Evolutionary conservation across 2,329 filamentous ascomycete species (phyloP), one percentile per base, ranked within the genome.

Genomic region (Ophiosphaerella narmari): DNA sequence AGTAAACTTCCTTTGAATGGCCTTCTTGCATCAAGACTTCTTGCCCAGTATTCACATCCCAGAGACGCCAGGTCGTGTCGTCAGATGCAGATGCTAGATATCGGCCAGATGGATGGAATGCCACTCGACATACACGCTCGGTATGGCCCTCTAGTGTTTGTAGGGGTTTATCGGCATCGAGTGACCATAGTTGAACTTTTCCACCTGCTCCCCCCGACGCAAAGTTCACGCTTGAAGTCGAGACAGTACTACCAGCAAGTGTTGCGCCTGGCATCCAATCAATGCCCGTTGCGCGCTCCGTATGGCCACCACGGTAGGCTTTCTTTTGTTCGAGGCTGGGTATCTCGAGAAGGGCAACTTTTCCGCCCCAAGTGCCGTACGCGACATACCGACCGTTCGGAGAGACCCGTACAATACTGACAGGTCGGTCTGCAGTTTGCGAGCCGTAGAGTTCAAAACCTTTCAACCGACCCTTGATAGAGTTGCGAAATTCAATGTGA

Each of bases 31-130:
- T 80, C 1, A 96, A 80, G 1, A 97, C 76, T 68, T 97, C 92
- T 2, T 87, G 87, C 0, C 86, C 90, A 0, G 88, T 94, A 60
- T 90, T 86, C 0, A 97, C 85, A 70, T 97, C 93, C 93, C 94
- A 99, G 31, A 99, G 79, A 38, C 93, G 86, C 94, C 94, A 99
- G 0, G 94, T 96, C 2, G 91, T 96, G 70, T 99, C 94, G 65
- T 94, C 94, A 0, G 91, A 96, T 6, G 94, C 94, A 1, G 92
- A 96, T 5, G 93, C 94, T 5, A 97, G 79, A 66, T 93, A 97
- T 54, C 83, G 83, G 3, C 93, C 93, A 0, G 90, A 96, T 0
- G 94, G 94, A 61, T 99, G 94, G 67, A 97, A 96, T 51, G 96
- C 94, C 11, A 96, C 88, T 48, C 93, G 86, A 64, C 91, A 96